Evolutionary conservation across 805 yeast genomes (phyloP).

Genomic region (Wickerhamomyces bisporus): DNA sequence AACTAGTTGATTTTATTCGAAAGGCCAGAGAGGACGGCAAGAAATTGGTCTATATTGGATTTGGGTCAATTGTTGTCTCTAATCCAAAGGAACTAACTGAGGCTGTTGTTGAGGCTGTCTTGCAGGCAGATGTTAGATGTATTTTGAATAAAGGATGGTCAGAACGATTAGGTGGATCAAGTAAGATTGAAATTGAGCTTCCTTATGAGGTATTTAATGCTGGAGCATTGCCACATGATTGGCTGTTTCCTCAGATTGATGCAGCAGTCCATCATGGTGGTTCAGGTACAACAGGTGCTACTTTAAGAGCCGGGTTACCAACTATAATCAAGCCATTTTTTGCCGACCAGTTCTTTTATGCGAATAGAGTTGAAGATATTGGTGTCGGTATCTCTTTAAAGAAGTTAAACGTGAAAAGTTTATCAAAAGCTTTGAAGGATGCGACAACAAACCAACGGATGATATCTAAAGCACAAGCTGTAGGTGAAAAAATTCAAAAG

Average conservation of each 20-base stretch:
- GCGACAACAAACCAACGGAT: constrained; percentile 64
- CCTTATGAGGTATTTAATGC: constrained; percentile 67
- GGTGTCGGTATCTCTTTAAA: constrained; percentile 76
- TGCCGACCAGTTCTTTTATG: constrained; percentile 95
- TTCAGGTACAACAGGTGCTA: constrained; percentile 93
- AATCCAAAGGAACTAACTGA: constrained; percentile 74
- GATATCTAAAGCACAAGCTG: constrained; percentile 55
- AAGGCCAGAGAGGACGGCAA: constrained; percentile 55
- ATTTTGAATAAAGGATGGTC: constrained; percentile 95
- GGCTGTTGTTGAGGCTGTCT: constrained; percentile 75
- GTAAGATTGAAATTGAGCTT: constrained; percentile 36
- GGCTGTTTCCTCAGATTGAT: constrained; percentile 86
- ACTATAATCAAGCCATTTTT: constrained; percentile 91
- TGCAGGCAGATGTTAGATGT: constrained; percentile 78
- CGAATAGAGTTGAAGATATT: constrained; percentile 77
- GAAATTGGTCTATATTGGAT: constrained; percentile 86
- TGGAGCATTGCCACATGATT: constrained; percentile 84
- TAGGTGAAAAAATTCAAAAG: constrained; percentile 58
- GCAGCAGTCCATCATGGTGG: constrained; percentile 98
- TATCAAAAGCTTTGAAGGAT: constrained; percentile 64
- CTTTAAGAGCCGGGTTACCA: constrained; percentile 80
- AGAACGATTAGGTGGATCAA: constrained; percentile 47
- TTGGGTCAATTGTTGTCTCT: constrained; percentile 90
- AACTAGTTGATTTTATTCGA: constrained; percentile 51
- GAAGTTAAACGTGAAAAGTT: constrained; percentile 57